Evolutionary conservation across 2,329 filamentous ascomycete species (phyloP).

Genomic region (Gnomoniopsis sp.): DNA sequence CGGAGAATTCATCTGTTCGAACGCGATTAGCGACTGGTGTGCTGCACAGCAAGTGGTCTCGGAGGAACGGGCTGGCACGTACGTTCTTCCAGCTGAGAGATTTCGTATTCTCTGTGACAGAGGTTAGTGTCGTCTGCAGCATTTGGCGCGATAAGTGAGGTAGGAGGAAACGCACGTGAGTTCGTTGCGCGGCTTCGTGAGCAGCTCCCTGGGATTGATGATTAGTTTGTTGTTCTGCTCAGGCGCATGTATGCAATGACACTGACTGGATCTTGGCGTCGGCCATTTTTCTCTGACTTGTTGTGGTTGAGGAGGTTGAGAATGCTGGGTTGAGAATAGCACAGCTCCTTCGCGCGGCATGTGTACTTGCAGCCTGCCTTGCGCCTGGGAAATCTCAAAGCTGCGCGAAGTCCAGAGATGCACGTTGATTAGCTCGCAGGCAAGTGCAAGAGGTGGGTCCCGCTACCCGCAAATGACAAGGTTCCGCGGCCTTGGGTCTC

Average conservation of each 20-base stretch:
- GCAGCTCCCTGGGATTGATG: slow-evolving; percentile 67
- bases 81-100: slow-evolving; percentile 57
- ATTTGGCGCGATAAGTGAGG: not conserved
- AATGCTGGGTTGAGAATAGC: not conserved
- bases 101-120: slow-evolving; percentile 77
- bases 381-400: slow-evolving; percentile 15
- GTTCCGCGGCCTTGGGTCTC: not conserved
- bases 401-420: not conserved
- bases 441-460: not conserved
- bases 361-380: not conserved
- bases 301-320: slow-evolving; percentile 14
- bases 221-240: slow-evolving; percentile 13
- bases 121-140: slow-evolving; percentile 6
- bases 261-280: slow-evolving; percentile 71
- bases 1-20: slow-evolving; percentile 52
- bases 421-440: slow-evolving; percentile 4
- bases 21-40: slow-evolving; percentile 12
- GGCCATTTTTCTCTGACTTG: slow-evolving; percentile 45
- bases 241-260: not conserved
- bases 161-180: slow-evolving; percentile 69
- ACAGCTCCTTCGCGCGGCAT: slow-evolving; percentile 1
- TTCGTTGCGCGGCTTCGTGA: slow-evolving; percentile 83
- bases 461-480: not conserved
- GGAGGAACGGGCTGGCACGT: not conserved
- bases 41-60: not conserved